Base-by-base conservation (phyloP, 2,329 filamentous ascomycete genomes). In the Cladobotryum mycophilum region DNA sequence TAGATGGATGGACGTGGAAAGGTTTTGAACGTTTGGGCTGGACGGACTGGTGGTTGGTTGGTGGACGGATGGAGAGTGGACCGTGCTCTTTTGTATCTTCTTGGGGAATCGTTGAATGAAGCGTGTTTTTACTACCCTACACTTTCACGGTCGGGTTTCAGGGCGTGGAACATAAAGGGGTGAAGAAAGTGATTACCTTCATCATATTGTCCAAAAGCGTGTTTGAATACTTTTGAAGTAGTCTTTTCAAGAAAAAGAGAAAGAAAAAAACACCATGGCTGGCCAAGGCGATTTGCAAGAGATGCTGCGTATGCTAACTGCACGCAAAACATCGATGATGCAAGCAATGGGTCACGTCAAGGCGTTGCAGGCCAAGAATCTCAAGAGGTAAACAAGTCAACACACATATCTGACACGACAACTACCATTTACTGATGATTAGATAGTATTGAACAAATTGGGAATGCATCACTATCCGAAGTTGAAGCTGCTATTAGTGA, bases 251-350 rank as follows among this genome's bases (percentile, higher is more conserved):
- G 2, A 4, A 7, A 25, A 25, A 4, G 7, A 25, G 22, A 25
- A 25, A 7, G 7, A 25, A 11, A 20, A 41, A 20, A 20, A 3
- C 14, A 42, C n/a, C 34, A 81, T 82, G 79, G 72, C 77, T 7
- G 70, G 75, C 1, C 78, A 81, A 55, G 73, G 79, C 53, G 80
- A 84, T 56, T 65, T 84, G 18, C 79, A 84, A 58, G 80, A 82
- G 60, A 73, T 84, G 14, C 70, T 84, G 48, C 79, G 80, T 43
- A 71, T 84, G 49, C 68, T 84, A 57, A 84, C 78, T 3, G 72
- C 75, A 43, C 77, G 79, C 48, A 83, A 80, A 60, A 67, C 81
- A 47, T 70, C 80, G 3, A 80, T 84, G 68, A 71, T 83, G 64
- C 74, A 75, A 48, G 80, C 80, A 22, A 79, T 84, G 74, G 64